These are phyloP conservation scores for Penicillium digitatum DNA, from an alignment of 2,329 filamentous ascomycete genomes.

Conservation along the genomic window DNA sequence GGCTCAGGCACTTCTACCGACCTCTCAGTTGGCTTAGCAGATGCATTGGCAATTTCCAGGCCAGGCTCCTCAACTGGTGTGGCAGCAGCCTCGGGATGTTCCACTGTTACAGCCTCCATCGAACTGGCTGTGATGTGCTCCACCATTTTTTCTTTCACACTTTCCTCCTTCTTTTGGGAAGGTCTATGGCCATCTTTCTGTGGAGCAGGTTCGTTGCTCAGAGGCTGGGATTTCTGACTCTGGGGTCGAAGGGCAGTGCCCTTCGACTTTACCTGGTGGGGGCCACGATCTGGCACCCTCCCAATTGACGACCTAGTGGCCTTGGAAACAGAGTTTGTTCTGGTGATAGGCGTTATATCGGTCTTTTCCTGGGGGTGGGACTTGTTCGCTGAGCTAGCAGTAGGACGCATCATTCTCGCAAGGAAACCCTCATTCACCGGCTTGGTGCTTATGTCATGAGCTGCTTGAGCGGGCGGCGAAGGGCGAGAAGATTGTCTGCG, in stretches of 20 bases:
- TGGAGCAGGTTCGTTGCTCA: constrained; percentile 6
- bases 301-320: constrained; percentile 24
- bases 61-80: background rate
- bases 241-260: constrained; percentile 15
- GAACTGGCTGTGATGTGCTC: constrained; percentile 5
- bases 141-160: constrained; percentile 21
- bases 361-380: constrained; percentile 47
- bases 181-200: constrained; percentile 8
- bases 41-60: background rate
- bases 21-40: constrained; percentile 2
- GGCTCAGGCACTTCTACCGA: constrained; percentile 8
- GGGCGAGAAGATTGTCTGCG: constrained; percentile 34
- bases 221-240: constrained; percentile 22
- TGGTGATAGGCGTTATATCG: constrained; percentile 41
- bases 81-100: constrained; percentile 5
- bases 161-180: constrained; percentile 9
- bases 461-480: constrained; percentile 29
- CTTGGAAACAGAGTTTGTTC: constrained; percentile 20
- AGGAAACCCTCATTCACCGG: constrained; percentile 47
- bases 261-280: constrained; percentile 17
- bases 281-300: constrained; percentile 22
- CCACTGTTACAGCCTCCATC: constrained; percentile 8
- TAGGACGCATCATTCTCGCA: constrained; percentile 51
- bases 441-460: constrained; percentile 32
- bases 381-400: constrained; percentile 49